Percentiles rank a stretch among this genome's conserved stretches.
phyloP scores from a whole-genome alignment of 2,329 filamentous ascomycete genomes.

The Coniochaeta prunicola region DNA sequence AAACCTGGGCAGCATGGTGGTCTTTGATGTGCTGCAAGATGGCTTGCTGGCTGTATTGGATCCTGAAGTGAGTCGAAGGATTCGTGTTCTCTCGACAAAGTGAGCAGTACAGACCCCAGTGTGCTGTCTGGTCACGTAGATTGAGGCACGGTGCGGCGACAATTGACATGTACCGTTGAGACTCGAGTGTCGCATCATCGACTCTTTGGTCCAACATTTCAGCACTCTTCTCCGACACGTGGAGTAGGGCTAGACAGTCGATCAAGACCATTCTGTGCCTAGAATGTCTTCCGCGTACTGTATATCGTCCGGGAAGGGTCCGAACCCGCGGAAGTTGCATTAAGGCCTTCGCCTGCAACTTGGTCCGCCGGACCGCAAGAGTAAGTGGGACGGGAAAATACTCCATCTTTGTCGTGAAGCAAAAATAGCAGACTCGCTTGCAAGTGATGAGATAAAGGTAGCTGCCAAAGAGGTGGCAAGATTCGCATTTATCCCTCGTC shows the following conservation, averaged over 20 bases:
- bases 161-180: too few relatives aligned
- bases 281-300: neutral
- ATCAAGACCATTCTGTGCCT: neutral
- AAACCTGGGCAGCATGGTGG: too few relatives aligned
- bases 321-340: neutral
- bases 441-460: slow-evolving; percentile 31
- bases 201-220: neutral
- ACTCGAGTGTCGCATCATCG: neutral
- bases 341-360: neutral
- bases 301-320: neutral
- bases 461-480: slow-evolving; percentile 27
- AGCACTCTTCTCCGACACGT: neutral
- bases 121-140: too few relatives aligned
- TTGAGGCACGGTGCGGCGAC: too few relatives aligned
- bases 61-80: too few relatives aligned
- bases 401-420: slow-evolving; percentile 19
- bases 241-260: neutral
- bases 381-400: slow-evolving; percentile 20
- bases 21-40: too few relatives aligned
- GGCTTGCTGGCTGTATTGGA: too few relatives aligned
- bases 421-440: slow-evolving; percentile 29
- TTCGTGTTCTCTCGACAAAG: too few relatives aligned
- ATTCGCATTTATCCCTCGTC: slow-evolving; percentile 20
- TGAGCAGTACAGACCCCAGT: too few relatives aligned
- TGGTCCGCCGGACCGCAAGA: neutral